Base-by-base conservation (phyloP, 75 land plant species). In the Cryptomeria japonica region DNA sequence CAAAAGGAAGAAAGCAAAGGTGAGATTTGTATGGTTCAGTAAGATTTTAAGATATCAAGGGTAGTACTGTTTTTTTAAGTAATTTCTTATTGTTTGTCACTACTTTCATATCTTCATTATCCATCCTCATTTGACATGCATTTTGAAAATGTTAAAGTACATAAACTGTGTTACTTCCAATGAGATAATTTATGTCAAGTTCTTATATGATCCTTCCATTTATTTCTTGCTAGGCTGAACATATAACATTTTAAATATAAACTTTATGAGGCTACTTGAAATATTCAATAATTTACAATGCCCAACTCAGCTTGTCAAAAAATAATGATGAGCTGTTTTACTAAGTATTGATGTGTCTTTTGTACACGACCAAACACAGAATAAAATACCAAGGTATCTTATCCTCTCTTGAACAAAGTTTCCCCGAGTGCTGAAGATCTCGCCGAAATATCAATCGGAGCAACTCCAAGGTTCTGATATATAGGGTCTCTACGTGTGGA, bases 1-100 rank as follows among this genome's bases (percentile, higher is more conserved):
- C 58, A 97, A 96, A 87, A 95, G 95, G 83, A 96, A 96, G 49
- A 93, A 87, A 84, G 96, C 95, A 25, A 97, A 97, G 97, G 99
- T 96, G 22, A 75, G 89, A 73, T 73, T 34, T 73, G 77, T 13
- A 73, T 73, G 28, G 18, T 58, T 58, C 61, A 19, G 18, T 16
- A n/a, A n/a, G n/a, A n/a, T n/a, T n/a, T n/a, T n/a, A n/a, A n/a
- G n/a, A n/a, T n/a, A n/a, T n/a, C n/a, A n/a, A n/a, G n/a, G n/a
- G n/a, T n/a, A n/a, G n/a, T n/a, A n/a, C n/a, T n/a, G n/a, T n/a
- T n/a, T n/a, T n/a, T n/a, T n/a, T n/a, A n/a, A n/a, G n/a, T n/a
- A 25, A 64, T 64, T 19, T 25, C 70, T 25, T 64, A 18, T 15
- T 5, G 18, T 0, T 64, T 64, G 3, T 64, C 18, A 64, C 5